Base-by-base conservation (phyloP, 108 stramenopile species). In the Cyclotella sp. region DNA sequence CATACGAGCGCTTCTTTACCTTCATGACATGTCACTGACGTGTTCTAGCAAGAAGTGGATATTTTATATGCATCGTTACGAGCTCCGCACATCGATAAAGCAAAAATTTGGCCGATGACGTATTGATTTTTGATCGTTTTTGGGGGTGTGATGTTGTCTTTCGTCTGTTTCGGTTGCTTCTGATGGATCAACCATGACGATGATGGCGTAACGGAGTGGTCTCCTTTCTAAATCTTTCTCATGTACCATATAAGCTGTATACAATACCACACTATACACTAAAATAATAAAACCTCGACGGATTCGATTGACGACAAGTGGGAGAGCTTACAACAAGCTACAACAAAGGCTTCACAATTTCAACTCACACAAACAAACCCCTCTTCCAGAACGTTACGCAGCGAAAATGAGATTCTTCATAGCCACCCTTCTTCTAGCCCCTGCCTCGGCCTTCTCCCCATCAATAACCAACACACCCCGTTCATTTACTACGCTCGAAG, bases 381-480 rank as follows among this genome's bases (percentile, higher is more conserved):
- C 47, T n/a, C 9, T n/a, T 3, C 18, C 18, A 3, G 9, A 49
- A 12, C 22, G 9, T 14, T 3, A 6, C 9, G 8, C 30, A 40
- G 1, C 61, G 43, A 64, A 42, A 44, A 64, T 64, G 63, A 64
- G 43, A 28, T 45, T 64, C 63, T 26, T 64, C 47, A 15, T 53
- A 29, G 81, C 74, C 53, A 39, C 81, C n/a, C 47, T 73, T 61
- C 68, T 81, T 69, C 68, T 73, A 53, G 22, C 53, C 74, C 30
- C 61, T 26, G 15, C 69, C 46, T 28, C 41, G 55, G 69, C 72
- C 45, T 74, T 74, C 60, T 34, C 57, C 57, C 62, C 66, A 34
- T 47, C 73, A 52, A 29, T 47, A 27, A 44, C 45, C 21, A 18
- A 52, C 24, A 26, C 68, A 27, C 76, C 53, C 34, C 45, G 30